phyloP scores from a whole-genome alignment of 2,329 filamentous ascomycete genomes.

The Onygenales sp. region DNA sequence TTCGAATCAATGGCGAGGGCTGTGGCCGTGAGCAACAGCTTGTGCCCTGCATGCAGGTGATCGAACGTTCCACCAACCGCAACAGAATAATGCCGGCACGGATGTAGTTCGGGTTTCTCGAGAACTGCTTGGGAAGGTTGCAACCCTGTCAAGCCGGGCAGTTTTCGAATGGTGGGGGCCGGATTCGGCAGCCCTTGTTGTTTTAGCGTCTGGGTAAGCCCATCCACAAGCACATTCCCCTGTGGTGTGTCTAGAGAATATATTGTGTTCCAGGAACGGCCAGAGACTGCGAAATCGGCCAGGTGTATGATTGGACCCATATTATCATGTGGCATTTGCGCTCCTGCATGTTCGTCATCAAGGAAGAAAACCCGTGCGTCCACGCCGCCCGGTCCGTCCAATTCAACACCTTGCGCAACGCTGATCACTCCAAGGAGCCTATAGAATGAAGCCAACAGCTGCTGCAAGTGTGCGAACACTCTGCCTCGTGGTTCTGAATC shows the following conservation, averaged over 20 bases:
- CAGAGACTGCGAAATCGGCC: conserved; percentile 42
- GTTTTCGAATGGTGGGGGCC: background rate
- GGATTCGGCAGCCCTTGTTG: background rate
- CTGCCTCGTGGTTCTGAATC: conserved; percentile 43
- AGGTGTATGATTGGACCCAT: conserved; percentile 32
- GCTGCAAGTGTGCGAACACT: conserved; percentile 60
- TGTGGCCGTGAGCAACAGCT: conserved; percentile 85
- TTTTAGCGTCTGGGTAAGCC: conserved; percentile 19
- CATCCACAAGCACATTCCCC: conserved; percentile 49
- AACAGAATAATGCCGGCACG: conserved; percentile 47
- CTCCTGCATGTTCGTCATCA: conserved; percentile 41
- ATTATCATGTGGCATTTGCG: background rate
- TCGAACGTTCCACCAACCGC: conserved; percentile 93
- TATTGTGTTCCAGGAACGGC: conserved; percentile 54
- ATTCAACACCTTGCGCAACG: conserved; percentile 51
- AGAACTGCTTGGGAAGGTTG: background rate
- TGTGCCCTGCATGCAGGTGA: conserved; percentile 90
- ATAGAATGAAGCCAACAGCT: conserved; percentile 69
- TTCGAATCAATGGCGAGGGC: conserved; percentile 58
- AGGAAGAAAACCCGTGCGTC: conserved; percentile 68
- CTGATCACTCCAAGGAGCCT: conserved; percentile 66
- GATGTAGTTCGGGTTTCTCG: background rate
- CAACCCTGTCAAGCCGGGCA: conserved; percentile 2
- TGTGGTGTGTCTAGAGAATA: conserved; percentile 58
- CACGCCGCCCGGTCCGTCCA: conserved; percentile 60